Base-by-base conservation (phyloP, 345 rosid species). In the Dipteronia dyeriana region DNA sequence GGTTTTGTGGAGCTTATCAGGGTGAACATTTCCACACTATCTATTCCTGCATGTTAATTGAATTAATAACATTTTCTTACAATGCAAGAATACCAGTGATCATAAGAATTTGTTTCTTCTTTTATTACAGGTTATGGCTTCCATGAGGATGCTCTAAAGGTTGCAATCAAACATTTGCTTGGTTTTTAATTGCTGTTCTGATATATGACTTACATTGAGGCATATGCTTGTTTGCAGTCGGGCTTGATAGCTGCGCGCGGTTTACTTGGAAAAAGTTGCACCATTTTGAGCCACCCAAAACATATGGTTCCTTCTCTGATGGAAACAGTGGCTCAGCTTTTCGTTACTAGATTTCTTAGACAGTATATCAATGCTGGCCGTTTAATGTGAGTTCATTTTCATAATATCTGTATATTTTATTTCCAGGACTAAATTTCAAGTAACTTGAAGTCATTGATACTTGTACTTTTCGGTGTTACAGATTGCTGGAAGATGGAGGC, bases 1-100 rank as follows among this genome's bases (percentile, higher is more conserved):
- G 99, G 99, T 95, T 88, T 79, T 93, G 94, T 45, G 98, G 98
- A 78, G 99, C 98, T 53, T 95, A 91, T 84, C 94, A 87, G 65
- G 97, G 97, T 92, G 65, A 76, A 74, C 13, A 25, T 41, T 51
- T 63, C 10, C 13, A n/a, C 66, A 61, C 34, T 16, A 25, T 72
- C 31, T 19, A 20, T 17, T 49, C 39, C 23, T 45, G 53, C 25
- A 23, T 10, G 20, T 49, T 14, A 25, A 25, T 16, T 25, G n/a
- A 9, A 13, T 22, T 13, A 20, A 5, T 0, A 12, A 45, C 38
- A 29, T 22, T 68, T 68, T 68, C 57, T 25, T 68, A 1, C 31
- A 43, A 45, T 68, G 34, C 31, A 49, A 49, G 53, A 2, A 49
- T 49, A 47, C 2, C 2, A 13, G 53, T 47, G 13, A 10, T 47